phyloP scores from a whole-genome alignment of 345 rosid genomes.

The Streptanthus diversifolius region DNA sequence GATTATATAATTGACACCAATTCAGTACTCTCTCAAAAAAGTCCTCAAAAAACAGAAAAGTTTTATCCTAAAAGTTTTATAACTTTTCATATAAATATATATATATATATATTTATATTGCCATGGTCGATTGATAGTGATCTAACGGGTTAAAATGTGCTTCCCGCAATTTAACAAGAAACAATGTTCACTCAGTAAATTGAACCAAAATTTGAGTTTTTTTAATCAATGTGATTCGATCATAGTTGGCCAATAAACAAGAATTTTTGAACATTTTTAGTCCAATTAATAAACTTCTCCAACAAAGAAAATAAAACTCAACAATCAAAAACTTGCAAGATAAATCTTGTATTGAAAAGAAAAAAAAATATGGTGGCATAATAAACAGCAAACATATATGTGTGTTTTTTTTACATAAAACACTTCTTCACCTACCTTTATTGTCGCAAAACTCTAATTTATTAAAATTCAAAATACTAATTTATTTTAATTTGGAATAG shows the following conservation, averaged over 20 bases:
- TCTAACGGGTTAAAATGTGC: neutral
- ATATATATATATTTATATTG: too few relatives aligned
- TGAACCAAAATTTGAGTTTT: neutral
- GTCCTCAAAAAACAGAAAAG: neutral
- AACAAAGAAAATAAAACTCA: neutral
- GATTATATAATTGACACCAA: neutral
- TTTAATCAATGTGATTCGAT: neutral
- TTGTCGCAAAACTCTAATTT: too few relatives aligned
- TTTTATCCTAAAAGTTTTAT: neutral
- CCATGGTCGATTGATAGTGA: neutral
- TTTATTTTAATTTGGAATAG: too few relatives aligned
- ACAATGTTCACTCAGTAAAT: neutral
- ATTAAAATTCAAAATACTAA: too few relatives aligned
- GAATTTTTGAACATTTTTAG: neutral
- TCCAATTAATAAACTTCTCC: neutral
- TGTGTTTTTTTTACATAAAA: too few relatives aligned
- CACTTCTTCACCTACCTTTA: too few relatives aligned
- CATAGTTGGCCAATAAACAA: neutral
- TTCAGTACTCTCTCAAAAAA: neutral
- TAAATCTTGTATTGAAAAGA: neutral
- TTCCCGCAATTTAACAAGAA: neutral
- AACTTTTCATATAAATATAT: too few relatives aligned
- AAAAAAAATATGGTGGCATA: neutral
- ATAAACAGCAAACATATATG: neutral
- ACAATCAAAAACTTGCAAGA: neutral